Percentiles rank a stretch among this genome's conserved stretches.
phyloP scores from a whole-genome alignment of 2,329 filamentous ascomycete species.

The Colletotrichum eremochloae region DNA sequence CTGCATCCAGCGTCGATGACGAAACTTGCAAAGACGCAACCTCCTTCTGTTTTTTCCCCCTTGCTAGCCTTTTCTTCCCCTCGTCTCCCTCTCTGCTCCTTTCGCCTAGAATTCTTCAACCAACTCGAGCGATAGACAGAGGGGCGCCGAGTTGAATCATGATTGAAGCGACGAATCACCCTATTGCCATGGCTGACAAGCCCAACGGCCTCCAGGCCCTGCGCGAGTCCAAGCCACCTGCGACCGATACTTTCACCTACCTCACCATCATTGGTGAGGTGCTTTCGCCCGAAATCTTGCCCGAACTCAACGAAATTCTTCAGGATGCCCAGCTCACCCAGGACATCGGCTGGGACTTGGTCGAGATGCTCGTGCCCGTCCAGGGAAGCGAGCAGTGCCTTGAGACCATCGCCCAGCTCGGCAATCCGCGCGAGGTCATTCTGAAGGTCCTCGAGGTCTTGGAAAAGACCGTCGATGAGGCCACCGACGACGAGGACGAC shows the following conservation, averaged over 20 bases:
- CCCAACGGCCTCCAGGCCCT: slow-evolving; percentile 61
- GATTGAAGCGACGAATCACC: slow-evolving; percentile 39
- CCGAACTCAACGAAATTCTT: slow-evolving; percentile 76
- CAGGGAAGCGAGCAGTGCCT: slow-evolving; percentile 78
- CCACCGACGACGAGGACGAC: slow-evolving; percentile 55
- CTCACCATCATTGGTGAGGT: slow-evolving; percentile 83
- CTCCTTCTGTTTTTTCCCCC: slow-evolving; percentile 22
- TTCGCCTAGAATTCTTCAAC: slow-evolving; percentile 15
- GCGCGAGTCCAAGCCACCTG: slow-evolving; percentile 63
- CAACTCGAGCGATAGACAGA: slow-evolving; percentile 9
- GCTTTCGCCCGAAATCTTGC: slow-evolving; percentile 75
- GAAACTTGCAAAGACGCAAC: slow-evolving; percentile 31
- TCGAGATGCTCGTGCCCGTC: slow-evolving; percentile 79
- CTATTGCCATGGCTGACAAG: slow-evolving; percentile 46
- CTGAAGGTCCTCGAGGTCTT: slow-evolving; percentile 83
- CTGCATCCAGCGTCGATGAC: slow-evolving; percentile 29
- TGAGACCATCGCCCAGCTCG: slow-evolving; percentile 79
- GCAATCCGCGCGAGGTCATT: slow-evolving; percentile 85
- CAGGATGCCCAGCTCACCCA: slow-evolving; percentile 77
- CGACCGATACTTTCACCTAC: slow-evolving; percentile 79
- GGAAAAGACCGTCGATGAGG: slow-evolving; percentile 63
- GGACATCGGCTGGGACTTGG: slow-evolving; percentile 87
- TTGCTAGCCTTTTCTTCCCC: slow-evolving; percentile 21
- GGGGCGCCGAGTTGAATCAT: slow-evolving; percentile 18
- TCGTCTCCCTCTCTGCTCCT: slow-evolving; percentile 11